Evolutionary conservation across 1,284 basidiomycete species (phyloP).

Genomic region (Apiotrichum veenhuisii): DNA sequence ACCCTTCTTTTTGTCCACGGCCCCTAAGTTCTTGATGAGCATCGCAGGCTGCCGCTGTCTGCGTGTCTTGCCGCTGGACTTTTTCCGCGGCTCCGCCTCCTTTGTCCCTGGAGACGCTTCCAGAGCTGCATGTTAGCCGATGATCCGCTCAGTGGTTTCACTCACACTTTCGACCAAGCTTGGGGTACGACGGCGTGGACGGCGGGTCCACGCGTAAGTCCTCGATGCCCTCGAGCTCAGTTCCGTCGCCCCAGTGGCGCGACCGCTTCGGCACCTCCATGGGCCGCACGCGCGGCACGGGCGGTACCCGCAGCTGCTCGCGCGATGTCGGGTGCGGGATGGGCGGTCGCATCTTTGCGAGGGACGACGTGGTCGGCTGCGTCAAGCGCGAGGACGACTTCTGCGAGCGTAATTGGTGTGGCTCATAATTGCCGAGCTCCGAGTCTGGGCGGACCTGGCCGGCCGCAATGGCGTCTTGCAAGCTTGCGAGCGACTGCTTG

Average conservation of each 20-base stretch:
- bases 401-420: neutral
- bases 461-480: conserved; percentile 36
- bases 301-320: conserved; percentile 50
- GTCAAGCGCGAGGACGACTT: conserved; percentile 58
- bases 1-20: conserved; percentile 71
- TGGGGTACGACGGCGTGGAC: neutral
- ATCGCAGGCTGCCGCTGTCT: conserved; percentile 62
- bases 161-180: conserved; percentile 9
- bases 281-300: conserved; percentile 54
- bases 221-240: conserved; percentile 84
- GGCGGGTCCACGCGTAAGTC: conserved; percentile 81
- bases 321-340: conserved; percentile 60
- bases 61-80: conserved; percentile 25
- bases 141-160: conserved; percentile 33
- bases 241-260: conserved; percentile 79
- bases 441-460: conserved; percentile 17
- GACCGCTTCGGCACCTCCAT: conserved; percentile 69
- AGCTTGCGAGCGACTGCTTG: conserved; percentile 41
- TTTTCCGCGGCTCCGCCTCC: conserved; percentile 41
- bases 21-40: conserved; percentile 79
- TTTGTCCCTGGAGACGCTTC: conserved; percentile 1
- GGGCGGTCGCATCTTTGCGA: conserved; percentile 66
- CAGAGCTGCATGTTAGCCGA: conserved; percentile 9
- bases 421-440: conserved; percentile 3
- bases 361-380: conserved; percentile 70